Evolutionary conservation across 352 stramenopile species (phyloP).

Genomic region (Globisporangium emineosum): DNA sequence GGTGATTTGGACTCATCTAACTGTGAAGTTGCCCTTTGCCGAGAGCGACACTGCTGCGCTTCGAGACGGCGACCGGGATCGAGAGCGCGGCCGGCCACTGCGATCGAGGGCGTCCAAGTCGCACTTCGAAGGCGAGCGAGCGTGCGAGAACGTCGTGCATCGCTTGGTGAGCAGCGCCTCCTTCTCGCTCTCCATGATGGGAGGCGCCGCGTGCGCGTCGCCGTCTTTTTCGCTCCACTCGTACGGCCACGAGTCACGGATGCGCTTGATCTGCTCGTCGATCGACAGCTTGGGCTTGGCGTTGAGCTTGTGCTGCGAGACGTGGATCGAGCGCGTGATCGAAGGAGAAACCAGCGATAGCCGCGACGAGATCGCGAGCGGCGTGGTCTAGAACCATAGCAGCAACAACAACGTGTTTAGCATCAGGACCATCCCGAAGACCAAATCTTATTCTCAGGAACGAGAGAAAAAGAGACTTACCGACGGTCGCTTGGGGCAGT

Average conservation of each 20-base stretch:
- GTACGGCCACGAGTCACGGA: slow-evolving; percentile 70
- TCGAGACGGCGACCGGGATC: slow-evolving; percentile 11
- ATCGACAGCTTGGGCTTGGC: slow-evolving; percentile 19
- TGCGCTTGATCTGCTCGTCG: slow-evolving; percentile 49
- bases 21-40: slow-evolving; percentile 9
- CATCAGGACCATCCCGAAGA: background rate
- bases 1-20: slow-evolving; percentile 1
- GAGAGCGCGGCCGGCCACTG: background rate
- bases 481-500: slow-evolving; percentile 25
- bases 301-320: slow-evolving; percentile 32
- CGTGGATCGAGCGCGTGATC: slow-evolving; percentile 48
- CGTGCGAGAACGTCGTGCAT: slow-evolving; percentile 29
- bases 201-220: background rate
- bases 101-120: background rate
- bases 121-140: slow-evolving; percentile 11
- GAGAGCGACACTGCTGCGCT: background rate
- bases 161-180: slow-evolving; percentile 18
- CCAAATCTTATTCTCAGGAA: background rate
- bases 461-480: slow-evolving; percentile 14
- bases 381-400: slow-evolving; percentile 2
- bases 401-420: background rate
- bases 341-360: slow-evolving; percentile 34
- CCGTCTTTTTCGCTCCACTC: slow-evolving; percentile 32
- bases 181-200: slow-evolving; percentile 11
- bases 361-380: slow-evolving; percentile 18